Evolutionary conservation across 164 flowering plant species (phyloP).

Genomic region (Piper betle): DNA sequence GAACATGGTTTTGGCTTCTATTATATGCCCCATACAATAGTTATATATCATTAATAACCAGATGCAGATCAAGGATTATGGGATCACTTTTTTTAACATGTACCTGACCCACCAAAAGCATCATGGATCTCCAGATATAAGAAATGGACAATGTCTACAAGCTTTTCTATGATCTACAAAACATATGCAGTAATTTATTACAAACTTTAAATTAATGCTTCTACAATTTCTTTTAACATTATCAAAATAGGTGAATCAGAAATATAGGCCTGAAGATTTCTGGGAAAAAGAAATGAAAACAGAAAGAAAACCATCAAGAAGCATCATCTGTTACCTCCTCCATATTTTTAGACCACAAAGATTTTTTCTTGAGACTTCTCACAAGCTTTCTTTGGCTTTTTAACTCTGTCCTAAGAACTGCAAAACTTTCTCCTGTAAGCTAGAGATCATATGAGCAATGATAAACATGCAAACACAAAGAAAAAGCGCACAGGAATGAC

Average conservation of each 20-base stretch:
- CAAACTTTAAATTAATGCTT: neutral
- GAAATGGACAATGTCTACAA: slow-evolving; percentile 80
- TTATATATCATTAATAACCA: too few relatives aligned
- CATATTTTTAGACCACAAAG: slow-evolving; percentile 89
- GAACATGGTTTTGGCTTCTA: neutral
- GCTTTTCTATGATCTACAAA: slow-evolving; percentile 87
- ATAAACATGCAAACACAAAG: neutral
- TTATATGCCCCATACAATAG: neutral
- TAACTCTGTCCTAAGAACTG: slow-evolving; percentile 63
- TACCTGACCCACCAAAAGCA: slow-evolving; percentile 73
- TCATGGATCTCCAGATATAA: slow-evolving; percentile 71
- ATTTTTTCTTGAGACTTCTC: slow-evolving; percentile 72
- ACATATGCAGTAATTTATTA: neutral
- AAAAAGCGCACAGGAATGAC: neutral
- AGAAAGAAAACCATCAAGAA: neutral
- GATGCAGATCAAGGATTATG: neutral
- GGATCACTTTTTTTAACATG: slow-evolving; percentile 2
- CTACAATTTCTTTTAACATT: too few relatives aligned
- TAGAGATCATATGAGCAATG: neutral
- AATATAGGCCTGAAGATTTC: neutral
- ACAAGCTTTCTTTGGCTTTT: slow-evolving; percentile 92
- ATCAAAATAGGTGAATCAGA: neutral
- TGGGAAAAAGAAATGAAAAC: too few relatives aligned
- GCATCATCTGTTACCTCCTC: slow-evolving; percentile 54
- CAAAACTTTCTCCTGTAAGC: slow-evolving; percentile 65